Evolutionary conservation across 108 stramenopile genomes (phyloP).

Genomic region (Nitzschia putrida): DNA sequence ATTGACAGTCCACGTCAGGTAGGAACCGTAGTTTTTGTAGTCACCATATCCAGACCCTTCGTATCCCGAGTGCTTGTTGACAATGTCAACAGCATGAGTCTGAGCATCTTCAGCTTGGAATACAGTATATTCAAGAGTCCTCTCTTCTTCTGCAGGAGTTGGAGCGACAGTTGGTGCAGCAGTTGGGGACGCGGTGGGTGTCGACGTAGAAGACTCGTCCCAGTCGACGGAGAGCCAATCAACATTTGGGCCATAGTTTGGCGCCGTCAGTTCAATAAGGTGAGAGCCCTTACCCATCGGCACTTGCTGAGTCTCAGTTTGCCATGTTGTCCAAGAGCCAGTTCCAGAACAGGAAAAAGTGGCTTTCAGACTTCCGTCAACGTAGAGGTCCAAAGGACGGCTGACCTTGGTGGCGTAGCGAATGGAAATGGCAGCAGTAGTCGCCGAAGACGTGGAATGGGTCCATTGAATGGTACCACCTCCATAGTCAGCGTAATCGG

Average conservation of each 20-base stretch:
- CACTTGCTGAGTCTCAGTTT: neutral
- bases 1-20: conserved; percentile 19
- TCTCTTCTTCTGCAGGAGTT: neutral
- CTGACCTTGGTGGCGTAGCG: conserved; percentile 15
- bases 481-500: conserved; percentile 15
- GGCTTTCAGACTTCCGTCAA: conserved; percentile 21
- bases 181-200: neutral
- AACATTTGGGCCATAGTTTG: conserved; percentile 18
- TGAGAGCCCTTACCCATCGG: conserved; percentile 7
- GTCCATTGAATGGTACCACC: conserved; percentile 19
- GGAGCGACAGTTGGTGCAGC: neutral
- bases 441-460: neutral
- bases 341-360: conserved; percentile 5
- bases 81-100: neutral
- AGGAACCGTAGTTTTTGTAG: conserved; percentile 21
- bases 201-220: neutral
- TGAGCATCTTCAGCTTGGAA: conserved; percentile 15
- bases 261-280: conserved; percentile 2
- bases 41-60: conserved; percentile 30
- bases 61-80: conserved; percentile 15
- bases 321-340: conserved; percentile 17
- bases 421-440: neutral
- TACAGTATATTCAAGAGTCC: neutral
- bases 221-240: conserved; percentile 18
- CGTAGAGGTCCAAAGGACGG: conserved; percentile 28